Evolutionary conservation across 179 eudicot genomes (phyloP), one percentile per base, ranked within the genome.

Genomic region (Corrigiola litoralis): DNA sequence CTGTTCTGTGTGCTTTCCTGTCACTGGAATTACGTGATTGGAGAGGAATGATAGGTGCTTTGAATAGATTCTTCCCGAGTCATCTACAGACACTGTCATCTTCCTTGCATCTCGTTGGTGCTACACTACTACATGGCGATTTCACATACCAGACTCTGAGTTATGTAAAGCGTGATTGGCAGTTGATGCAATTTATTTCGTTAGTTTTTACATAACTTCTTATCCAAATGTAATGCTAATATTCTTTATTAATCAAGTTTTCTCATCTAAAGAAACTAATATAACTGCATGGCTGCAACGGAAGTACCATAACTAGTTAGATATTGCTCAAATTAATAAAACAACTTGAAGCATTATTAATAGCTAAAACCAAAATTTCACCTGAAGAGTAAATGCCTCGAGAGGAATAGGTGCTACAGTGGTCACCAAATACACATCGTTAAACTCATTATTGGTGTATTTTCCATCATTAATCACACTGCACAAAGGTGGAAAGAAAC

Each of bases 371-470:
- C n/a, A n/a, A 25, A 68, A 63, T 59, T 27, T 71, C 40, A 92
- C 98, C 97, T 92, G 98, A 67, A 92, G 95, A 62, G 94, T 79
- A 77, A 87, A 90, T 40, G 97, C 94, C 80, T 92, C 94, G 73
- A 82, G 68, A 41, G 98, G 97, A 34, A 92, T 87, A 48, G 98
- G 95, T 56, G 78, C 84, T 53, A 81, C 10, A 58, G 95, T 92
- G 63, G 98, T 90, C 57, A 90, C 87, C 69, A 92, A 75, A 80
- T 90, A 92, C 52, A 92, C 98, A 81, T 92, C 98, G 73, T 72
- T 76, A 74, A 69, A 92, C 75, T 92, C 98, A 79, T 92, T 87
- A 79, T 92, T 92, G 74, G 86, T 87, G 67, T 38, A 92, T 20
- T 68, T 87, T 5, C 97, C 97, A 64, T 81, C 84, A 80, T 92